phyloP scores from a whole-genome alignment of 129 eudicot genomes.

The Ambrosia artemisiifolia region DNA sequence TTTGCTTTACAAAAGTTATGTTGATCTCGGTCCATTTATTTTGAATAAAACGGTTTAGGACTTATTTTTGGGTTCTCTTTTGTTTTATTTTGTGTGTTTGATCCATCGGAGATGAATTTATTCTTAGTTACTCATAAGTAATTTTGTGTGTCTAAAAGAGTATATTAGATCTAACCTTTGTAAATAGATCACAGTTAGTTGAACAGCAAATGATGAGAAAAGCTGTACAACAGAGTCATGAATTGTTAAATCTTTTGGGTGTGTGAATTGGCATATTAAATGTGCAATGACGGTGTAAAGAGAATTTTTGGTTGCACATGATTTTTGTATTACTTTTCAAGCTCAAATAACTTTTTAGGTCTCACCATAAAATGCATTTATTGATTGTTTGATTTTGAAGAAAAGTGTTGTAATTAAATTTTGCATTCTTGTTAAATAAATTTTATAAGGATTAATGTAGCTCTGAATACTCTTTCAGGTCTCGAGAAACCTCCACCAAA shows the following conservation, averaged over 20 bases:
- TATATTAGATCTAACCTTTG: not conserved
- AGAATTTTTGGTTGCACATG: not conserved
- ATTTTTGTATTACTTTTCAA: not conserved
- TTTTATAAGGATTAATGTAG: not conserved
- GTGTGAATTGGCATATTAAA: too few relatives aligned
- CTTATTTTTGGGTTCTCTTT: not conserved
- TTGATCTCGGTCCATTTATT: not conserved
- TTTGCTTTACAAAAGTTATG: not conserved
- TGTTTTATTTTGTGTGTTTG: not conserved
- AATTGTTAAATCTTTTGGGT: not conserved
- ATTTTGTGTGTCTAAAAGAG: too few relatives aligned
- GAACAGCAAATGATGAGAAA: not conserved
- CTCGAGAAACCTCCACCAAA: constrained; percentile 52
- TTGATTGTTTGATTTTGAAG: constrained; percentile 4
- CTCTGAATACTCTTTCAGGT: constrained; percentile 40
- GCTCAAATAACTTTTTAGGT: not conserved
- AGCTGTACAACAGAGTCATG: not conserved
- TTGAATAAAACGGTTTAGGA: not conserved
- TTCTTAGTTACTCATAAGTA: too few relatives aligned
- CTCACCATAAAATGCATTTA: constrained; percentile 2
- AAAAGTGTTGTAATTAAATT: not conserved
- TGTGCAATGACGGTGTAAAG: not conserved
- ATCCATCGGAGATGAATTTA: too few relatives aligned
- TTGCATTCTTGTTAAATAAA: not conserved
- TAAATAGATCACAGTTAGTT: not conserved